Evolutionary conservation across 2,329 filamentous ascomycete species (phyloP), one percentile per base, ranked within the genome.

Genomic region (Pseudocercospora cruenta): DNA sequence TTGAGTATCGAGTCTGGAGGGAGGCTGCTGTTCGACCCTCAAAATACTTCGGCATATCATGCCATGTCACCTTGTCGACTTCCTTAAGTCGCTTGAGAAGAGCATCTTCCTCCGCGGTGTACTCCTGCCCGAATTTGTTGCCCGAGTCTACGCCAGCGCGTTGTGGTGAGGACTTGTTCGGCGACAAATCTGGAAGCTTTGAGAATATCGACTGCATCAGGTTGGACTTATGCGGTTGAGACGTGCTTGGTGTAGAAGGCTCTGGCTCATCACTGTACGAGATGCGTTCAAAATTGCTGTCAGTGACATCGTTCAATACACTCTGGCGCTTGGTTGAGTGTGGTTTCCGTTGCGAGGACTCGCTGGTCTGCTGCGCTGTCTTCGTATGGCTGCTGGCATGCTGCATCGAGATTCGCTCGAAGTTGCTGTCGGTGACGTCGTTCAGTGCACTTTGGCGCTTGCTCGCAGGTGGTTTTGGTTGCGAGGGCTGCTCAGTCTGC

Each of bases 61-160:
- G 62, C 80, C 80, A 83, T 8, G 66, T 65, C 3, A 75, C 65
- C 6, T 71, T 69, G 39, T 80, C 77, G 0, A 79, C 78, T 61
- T 82, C 80, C 57, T 79, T 82, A 4, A 83, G 61, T 39, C 78
- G 78, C 4, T 80, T 77, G 0, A 84, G 69, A 7, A 79, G 67
- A 1, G 60, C 61, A 33, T 77, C 72, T 58, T 79, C 77, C 36
- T 77, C 72, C 4, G 51, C 39, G 2, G 70, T 71, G 39, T 75
- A 79, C 16, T 49, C 60, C 21, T 45, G 26, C 8, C 64, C 60
- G 60, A 60, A 60, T 7, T 59, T 64, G 45, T 60, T 21, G 4
- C 24, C 55, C 4, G 28, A 33, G 24, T 61, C 12, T 3, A 36
- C 3, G 10, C 22, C 16, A 31, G 24, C 12, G 12, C 16, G 39